phyloP scores from a whole-genome alignment of 495 filamentous ascomycete genomes.

The Penicillium chermesinum region DNA sequence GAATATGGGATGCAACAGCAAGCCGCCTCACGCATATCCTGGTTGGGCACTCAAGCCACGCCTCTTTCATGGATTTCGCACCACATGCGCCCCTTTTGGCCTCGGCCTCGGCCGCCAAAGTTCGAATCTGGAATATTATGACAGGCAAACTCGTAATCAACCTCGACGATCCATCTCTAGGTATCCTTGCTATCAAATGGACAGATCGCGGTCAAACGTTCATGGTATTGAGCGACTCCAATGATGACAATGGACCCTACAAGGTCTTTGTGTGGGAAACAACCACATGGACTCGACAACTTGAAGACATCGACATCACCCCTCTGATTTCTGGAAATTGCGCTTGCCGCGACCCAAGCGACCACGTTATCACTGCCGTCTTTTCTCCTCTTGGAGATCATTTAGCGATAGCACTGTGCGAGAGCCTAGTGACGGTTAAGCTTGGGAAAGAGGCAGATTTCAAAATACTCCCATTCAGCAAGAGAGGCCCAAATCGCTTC shows the following conservation, averaged over 20 bases:
- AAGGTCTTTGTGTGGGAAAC: background rate
- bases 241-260: background rate
- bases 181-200: background rate
- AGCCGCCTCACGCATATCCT: too few relatives aligned
- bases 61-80: background rate
- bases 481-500: background rate
- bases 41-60: too few relatives aligned
- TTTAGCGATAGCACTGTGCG: background rate
- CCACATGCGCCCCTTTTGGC: background rate
- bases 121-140: background rate
- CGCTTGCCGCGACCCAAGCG: background rate
- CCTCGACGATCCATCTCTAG: background rate
- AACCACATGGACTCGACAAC: background rate
- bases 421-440: background rate
- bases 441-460: background rate
- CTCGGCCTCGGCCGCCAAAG: background rate
- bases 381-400: background rate
- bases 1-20: too few relatives aligned
- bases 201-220: background rate
- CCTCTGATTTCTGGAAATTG: background rate
- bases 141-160: too few relatives aligned
- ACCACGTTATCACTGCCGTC: background rate
- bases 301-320: background rate
- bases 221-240: background rate
- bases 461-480: background rate